Base-by-base conservation (phyloP, 225 moss, liverwort and hornwort species). In the Sphagnum tenellum region DNA sequence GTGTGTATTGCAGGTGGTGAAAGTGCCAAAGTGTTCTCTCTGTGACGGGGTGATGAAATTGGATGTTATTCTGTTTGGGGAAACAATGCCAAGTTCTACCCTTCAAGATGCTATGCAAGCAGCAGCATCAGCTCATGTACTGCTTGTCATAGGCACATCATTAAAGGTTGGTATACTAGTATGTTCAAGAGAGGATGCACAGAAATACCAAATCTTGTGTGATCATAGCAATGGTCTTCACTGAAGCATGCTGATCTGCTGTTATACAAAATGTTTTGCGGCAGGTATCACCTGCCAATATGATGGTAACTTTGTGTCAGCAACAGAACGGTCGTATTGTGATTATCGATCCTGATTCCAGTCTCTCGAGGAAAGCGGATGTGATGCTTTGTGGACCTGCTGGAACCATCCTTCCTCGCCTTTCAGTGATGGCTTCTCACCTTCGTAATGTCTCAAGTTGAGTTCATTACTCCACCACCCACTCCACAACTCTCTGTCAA, bases 81-180 rank as follows among this genome's bases (percentile, higher is more conserved):
- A 82, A 66, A 66, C 75, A 53, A 72, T 78, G 14, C 47, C 59
- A 5, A 60, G 65, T 71, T 75, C 73, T 55, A 63, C 53, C 45
- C 62, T 82, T n/a, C 70, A 73, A 52, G 75, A 60, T 65, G 82
- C 75, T 10, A 66, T 78, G 64, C 57, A 70, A 68, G 78, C 73
- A 56, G 75, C 73, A 49, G 73, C 63, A 66, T 70, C 60, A 66
- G 78, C 75, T 60, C 69, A 76, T 63, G 82, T 82, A 56, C n/a
- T 82, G 60, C 46, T 78, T 47, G 78, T 82, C 59, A 67, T 82
- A 65, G 82, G 82, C 70, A 75, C 82, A 55, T 82, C 82, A 64
- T 75, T 82, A 49, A 68, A 70, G 66, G 78, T 82, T 56, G 53
- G 57, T 60, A 63, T 0, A 46, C 49, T 54, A 29, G 29, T 29